Conservation (phyloP, 2,329 filamentous ascomycete species). For the Paecilomyces sp. region DNA sequence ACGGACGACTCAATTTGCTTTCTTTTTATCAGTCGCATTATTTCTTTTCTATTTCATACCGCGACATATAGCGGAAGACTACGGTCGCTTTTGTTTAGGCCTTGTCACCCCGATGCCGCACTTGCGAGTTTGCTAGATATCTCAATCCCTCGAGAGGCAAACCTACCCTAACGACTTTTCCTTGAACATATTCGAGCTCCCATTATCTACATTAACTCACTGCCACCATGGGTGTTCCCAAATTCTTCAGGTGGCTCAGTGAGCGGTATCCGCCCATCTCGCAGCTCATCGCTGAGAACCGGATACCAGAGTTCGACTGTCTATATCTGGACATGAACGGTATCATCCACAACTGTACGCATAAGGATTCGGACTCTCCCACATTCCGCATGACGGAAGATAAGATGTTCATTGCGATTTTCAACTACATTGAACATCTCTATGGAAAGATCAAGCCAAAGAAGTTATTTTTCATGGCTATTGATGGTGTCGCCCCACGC, state of each 20-base stretch:
- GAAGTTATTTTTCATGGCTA: slow-evolving; percentile 98
- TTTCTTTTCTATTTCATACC: neutral
- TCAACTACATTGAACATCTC: slow-evolving; percentile 98
- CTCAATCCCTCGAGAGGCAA: slow-evolving; percentile 5
- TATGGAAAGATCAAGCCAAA: slow-evolving; percentile 99
- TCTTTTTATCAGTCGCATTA: neutral
- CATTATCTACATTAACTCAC: slow-evolving; percentile 10
- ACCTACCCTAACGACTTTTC: slow-evolving; percentile 5
- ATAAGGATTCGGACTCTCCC: slow-evolving; percentile 88
- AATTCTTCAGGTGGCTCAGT: slow-evolving; percentile 98
- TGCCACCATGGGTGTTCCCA: slow-evolving; percentile 60
- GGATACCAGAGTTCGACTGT: slow-evolving; percentile 97
- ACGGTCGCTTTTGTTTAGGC: neutral
- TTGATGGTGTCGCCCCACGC: slow-evolving; percentile 92
- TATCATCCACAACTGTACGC: slow-evolving; percentile 99
- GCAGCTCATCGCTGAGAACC: slow-evolving; percentile 95
- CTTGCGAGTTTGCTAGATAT: slow-evolving; percentile 13
- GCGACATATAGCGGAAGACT: neutral
- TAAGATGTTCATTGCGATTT: slow-evolving; percentile 99
- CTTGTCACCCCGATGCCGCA: slow-evolving; percentile 3
- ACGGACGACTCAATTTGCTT: neutral
- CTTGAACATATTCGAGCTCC: slow-evolving; percentile 5
- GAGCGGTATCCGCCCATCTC: slow-evolving; percentile 98
- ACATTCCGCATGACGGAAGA: slow-evolving; percentile 93
- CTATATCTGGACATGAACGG: slow-evolving; percentile 91